Conservation (phyloP, 2,329 filamentous ascomycete species). For the Hypoxylon sp. region DNA sequence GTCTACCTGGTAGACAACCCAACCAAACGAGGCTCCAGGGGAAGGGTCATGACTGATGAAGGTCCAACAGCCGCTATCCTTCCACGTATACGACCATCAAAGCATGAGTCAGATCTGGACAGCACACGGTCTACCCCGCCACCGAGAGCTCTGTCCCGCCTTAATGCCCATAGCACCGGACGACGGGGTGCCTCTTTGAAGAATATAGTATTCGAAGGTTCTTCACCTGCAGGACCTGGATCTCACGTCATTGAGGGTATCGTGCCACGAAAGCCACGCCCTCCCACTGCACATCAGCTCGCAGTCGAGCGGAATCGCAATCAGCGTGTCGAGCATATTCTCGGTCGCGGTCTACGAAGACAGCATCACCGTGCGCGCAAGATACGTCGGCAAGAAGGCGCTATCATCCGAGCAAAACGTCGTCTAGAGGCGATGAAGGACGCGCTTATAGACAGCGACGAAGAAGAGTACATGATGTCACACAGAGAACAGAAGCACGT, state of each 20-base stretch:
- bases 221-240: conserved; percentile 69
- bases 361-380: conserved; percentile 76
- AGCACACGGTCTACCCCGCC: conserved; percentile 68
- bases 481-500: conserved; percentile 53
- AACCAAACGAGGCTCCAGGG: conserved; percentile 65
- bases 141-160: conserved; percentile 58
- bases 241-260: conserved; percentile 67
- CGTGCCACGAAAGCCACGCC: conserved; percentile 75
- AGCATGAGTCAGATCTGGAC: conserved; percentile 71
- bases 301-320: conserved; percentile 84
- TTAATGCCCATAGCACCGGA: conserved; percentile 55
- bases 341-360: conserved; percentile 79
- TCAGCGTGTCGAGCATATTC: conserved; percentile 84
- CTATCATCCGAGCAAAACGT: conserved; percentile 75
- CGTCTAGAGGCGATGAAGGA: conserved; percentile 71
- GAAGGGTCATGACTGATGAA: conserved; percentile 63
- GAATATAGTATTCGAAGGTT: conserved; percentile 72
- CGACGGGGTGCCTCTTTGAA: conserved; percentile 67
- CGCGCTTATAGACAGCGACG: conserved; percentile 74
- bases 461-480: conserved; percentile 62
- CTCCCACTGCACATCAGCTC: conserved; percentile 84
- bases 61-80: conserved; percentile 69
- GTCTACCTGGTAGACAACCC: conserved; percentile 75
- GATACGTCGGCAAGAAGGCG: conserved; percentile 73
- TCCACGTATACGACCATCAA: conserved; percentile 74